phyloP scores from a whole-genome alignment of 768 basidiomycete genomes.

The Suillus subaureus region DNA sequence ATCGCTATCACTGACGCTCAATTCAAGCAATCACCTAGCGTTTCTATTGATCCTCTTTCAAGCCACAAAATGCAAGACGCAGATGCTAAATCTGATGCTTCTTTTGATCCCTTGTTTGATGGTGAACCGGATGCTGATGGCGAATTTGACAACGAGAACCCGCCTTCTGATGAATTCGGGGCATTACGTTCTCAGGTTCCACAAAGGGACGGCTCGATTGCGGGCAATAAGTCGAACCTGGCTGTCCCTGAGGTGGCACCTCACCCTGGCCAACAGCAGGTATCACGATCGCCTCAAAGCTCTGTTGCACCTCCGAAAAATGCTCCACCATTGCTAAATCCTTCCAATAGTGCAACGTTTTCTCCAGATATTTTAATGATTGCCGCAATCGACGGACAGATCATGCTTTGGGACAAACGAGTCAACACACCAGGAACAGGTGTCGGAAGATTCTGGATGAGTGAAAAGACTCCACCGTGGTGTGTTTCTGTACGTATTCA shows the following conservation, averaged over 20 bases:
- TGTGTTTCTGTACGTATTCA: conserved; percentile 79
- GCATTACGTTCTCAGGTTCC: conserved; percentile 19
- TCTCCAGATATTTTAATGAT: conserved; percentile 88
- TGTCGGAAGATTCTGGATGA: conserved; percentile 85
- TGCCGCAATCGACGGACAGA: conserved; percentile 88
- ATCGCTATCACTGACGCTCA: conserved; percentile 16
- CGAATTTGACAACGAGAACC: conserved; percentile 33
- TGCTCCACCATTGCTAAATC: conserved; percentile 73
- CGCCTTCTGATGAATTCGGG: conserved; percentile 19
- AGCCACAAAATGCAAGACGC: conserved; percentile 38
- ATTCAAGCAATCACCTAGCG: conserved; percentile 17
- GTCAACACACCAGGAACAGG: conserved; percentile 64
- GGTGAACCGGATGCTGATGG: conserved; percentile 72
- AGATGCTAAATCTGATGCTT: conserved; percentile 76
- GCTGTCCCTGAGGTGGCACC: conserved; percentile 31
- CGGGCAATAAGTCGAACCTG: conserved; percentile 23
- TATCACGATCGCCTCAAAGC: conserved; percentile 31
- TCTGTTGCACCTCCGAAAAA: conserved; percentile 66
- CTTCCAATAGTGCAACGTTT: conserved; percentile 58
- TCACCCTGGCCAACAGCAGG: conserved; percentile 26
- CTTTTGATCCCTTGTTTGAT: conserved; percentile 89
- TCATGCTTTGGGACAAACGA: conserved; percentile 89
- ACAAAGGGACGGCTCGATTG: conserved; percentile 17
- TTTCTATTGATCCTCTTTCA: conserved; percentile 28
- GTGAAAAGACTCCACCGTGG: conserved; percentile 94